Percentiles rank a stretch among this genome's conserved stretches.
phyloP scores from a whole-genome alignment of 306 rosid species.

The Citrullus amarus region DNA sequence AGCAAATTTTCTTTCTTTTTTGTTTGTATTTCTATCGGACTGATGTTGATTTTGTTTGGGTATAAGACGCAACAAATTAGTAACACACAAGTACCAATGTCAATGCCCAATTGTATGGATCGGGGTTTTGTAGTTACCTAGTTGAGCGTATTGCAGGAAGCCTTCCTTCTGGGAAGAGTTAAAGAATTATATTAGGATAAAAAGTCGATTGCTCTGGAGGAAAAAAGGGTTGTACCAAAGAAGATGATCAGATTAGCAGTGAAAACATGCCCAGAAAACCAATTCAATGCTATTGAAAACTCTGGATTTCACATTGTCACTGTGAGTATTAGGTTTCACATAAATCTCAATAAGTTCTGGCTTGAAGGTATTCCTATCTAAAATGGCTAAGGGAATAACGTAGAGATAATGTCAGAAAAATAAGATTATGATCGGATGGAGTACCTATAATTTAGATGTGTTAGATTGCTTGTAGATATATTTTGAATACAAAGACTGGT shows the following conservation, averaged over 20 bases:
- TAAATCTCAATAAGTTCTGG: not conserved
- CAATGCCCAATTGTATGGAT: not conserved
- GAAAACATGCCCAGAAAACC: not conserved
- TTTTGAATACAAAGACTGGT: not conserved
- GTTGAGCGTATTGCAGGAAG: not conserved
- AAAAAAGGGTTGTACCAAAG: not conserved
- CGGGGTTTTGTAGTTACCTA: not conserved
- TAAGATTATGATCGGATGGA: not conserved
- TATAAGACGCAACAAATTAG: not conserved
- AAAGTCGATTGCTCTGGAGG: not conserved
- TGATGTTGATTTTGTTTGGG: not conserved
- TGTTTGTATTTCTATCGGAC: not conserved
- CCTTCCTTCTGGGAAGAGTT: not conserved
- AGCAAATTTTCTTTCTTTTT: not conserved
- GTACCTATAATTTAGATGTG: not conserved
- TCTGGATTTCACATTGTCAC: not conserved
- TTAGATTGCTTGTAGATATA: not conserved
- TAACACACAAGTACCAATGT: not conserved
- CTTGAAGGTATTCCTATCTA: not conserved
- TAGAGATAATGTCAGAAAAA: not conserved
- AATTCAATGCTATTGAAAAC: not conserved
- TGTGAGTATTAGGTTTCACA: not conserved
- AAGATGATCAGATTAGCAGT: not conserved
- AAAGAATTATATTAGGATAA: not conserved
- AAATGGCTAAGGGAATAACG: not conserved